Evolutionary conservation across 208 protist genomes (phyloP).

Genomic region (Crithidia brevicula): DNA sequence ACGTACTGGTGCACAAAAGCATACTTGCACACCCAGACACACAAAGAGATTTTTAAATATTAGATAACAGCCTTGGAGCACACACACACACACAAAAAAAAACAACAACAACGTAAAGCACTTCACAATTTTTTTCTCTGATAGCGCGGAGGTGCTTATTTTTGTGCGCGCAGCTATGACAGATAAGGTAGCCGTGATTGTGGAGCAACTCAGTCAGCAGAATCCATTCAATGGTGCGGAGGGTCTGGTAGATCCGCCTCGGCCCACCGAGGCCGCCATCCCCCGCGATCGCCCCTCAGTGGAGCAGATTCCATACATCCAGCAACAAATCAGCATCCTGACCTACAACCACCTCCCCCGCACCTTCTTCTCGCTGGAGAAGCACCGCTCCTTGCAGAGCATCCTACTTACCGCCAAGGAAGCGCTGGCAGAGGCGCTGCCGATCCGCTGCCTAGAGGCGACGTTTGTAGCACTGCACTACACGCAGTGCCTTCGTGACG

Average conservation of each 20-base stretch:
- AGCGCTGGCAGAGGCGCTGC: slow-evolving; percentile 81
- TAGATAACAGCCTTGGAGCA: too few relatives aligned
- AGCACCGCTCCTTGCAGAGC: slow-evolving; percentile 84
- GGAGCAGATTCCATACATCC: slow-evolving; percentile 71
- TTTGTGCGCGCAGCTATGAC: slow-evolving; percentile 4
- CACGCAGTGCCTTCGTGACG: slow-evolving; percentile 70
- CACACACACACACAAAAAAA: too few relatives aligned
- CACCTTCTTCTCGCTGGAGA: slow-evolving; percentile 92
- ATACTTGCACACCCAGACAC: too few relatives aligned
- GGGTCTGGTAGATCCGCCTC: slow-evolving; percentile 61
- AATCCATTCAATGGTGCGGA: slow-evolving; percentile 74
- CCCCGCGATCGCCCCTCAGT: slow-evolving; percentile 48
- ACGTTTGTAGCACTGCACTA: slow-evolving; percentile 87
- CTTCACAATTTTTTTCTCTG: slow-evolving; percentile 15
- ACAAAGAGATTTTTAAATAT: too few relatives aligned
- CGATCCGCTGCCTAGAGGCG: slow-evolving; percentile 93
- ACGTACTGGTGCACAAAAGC: too few relatives aligned
- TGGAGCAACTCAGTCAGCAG: slow-evolving; percentile 63
- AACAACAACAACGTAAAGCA: too few relatives aligned
- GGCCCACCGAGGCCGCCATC: slow-evolving; percentile 67
- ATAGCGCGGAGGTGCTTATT: background rate
- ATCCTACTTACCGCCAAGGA: slow-evolving; percentile 85
- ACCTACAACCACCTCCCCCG: slow-evolving; percentile 92
- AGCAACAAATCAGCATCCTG: slow-evolving; percentile 72
- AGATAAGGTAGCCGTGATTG: slow-evolving; percentile 33